Conservation (phyloP, 768 basidiomycete species). For the Pisolithus microcarpus region DNA sequence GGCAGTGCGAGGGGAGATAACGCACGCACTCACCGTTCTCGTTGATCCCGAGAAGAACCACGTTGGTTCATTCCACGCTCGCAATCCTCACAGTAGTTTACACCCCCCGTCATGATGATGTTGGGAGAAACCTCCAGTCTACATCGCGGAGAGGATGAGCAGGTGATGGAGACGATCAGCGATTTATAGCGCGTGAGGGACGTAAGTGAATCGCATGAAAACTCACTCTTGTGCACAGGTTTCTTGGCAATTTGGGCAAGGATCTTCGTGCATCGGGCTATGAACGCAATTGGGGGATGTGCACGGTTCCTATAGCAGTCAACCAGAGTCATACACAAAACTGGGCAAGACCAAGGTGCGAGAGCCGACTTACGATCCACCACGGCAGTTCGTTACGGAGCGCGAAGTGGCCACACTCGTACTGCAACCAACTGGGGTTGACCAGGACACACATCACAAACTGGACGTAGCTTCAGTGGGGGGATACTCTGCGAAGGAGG, state of each 20-base stretch:
- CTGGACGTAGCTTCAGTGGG: neutral
- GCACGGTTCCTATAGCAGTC: neutral
- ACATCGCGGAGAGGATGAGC: neutral
- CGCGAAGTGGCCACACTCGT: constrained; percentile 4
- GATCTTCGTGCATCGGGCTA: constrained; percentile 2
- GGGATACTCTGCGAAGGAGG: neutral
- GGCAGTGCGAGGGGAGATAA: neutral
- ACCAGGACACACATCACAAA: constrained; percentile 2
- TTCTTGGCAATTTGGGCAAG: constrained; percentile 1
- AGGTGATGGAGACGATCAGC: neutral
- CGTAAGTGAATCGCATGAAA: neutral
- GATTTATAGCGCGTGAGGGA: neutral
- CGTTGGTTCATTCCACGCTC: neutral
- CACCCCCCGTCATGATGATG: neutral
- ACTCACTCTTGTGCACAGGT: constrained; percentile 3
- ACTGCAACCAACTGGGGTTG: constrained; percentile 6
- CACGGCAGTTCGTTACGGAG: constrained; percentile 1
- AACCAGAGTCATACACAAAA: neutral
- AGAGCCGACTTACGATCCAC: constrained; percentile 8
- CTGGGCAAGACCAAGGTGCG: neutral
- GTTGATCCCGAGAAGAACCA: no score
- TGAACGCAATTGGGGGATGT: neutral
- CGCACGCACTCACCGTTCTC: neutral
- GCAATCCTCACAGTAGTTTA: constrained; percentile 1
- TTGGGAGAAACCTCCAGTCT: constrained; percentile 1